phyloP scores from a whole-genome alignment of 345 rosid genomes.

The Citrus sinensis region DVS_A1.0 CM039166.1:788001-788500 shows the following conservation, averaged over 20 bases:
- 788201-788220: no score
- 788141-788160: no score
- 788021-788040: background rate
- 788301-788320: slow-evolving; percentile 46
- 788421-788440: slow-evolving; percentile 24
- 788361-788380: slow-evolving; percentile 34
- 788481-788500: slow-evolving; percentile 34
- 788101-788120: no score
- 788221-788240: background rate
- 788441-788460: slow-evolving; percentile 36
- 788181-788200: no score
- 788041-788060: slow-evolving; percentile 6
- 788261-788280: slow-evolving; percentile 40
- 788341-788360: slow-evolving; percentile 31
- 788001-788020: background rate
- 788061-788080: background rate
- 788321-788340: slow-evolving; percentile 46
- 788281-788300: slow-evolving; percentile 45
- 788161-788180: no score
- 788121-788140: background rate
- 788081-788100: background rate
- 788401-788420: slow-evolving; percentile 15
- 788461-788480: slow-evolving; percentile 26
- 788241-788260: slow-evolving; percentile 19
- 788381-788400: slow-evolving; percentile 13